phyloP scores from a whole-genome alignment of 805 yeast genomes.

The Candida lessepsii region DNA sequence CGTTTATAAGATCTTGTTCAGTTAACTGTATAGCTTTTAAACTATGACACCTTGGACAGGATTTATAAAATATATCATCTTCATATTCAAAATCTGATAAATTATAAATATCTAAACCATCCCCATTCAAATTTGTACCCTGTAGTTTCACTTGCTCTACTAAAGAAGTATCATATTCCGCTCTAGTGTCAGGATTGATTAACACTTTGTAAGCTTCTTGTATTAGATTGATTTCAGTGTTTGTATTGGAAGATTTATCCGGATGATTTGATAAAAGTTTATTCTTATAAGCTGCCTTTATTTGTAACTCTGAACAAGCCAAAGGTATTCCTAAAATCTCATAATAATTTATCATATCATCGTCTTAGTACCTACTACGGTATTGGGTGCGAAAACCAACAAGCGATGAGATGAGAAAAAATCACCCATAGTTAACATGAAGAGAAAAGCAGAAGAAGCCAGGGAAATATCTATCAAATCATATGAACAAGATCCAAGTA shows the following conservation, averaged over 20 bases:
- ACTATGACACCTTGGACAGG: constrained; percentile 68
- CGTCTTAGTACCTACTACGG: not conserved
- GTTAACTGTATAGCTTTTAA: constrained; percentile 53
- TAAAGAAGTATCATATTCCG: constrained; percentile 53
- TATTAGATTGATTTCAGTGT: constrained; percentile 32
- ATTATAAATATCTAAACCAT: constrained; percentile 66
- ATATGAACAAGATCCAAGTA: constrained; percentile 43
- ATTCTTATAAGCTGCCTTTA: constrained; percentile 63
- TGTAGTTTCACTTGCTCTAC: constrained; percentile 14
- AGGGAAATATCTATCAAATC: constrained; percentile 41
- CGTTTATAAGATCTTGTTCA: constrained; percentile 59
- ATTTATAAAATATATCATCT: constrained; percentile 39
- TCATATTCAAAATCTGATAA: constrained; percentile 56
- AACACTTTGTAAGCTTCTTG: constrained; percentile 66
- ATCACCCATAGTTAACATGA: constrained; percentile 3
- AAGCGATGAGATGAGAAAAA: constrained; percentile 14
- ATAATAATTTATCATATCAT: constrained; percentile 30
- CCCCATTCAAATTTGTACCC: constrained; percentile 38
- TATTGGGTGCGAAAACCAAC: not conserved
- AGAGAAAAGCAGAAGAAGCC: constrained; percentile 20
- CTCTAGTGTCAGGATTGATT: constrained; percentile 25
- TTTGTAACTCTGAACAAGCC: constrained; percentile 34
- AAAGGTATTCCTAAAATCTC: constrained; percentile 54
- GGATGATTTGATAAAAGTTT: constrained; percentile 72
- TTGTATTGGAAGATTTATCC: constrained; percentile 49